Evolutionary conservation across 768 basidiomycete genomes (phyloP).

Genomic region (Chalciporus piperatus): DNA sequence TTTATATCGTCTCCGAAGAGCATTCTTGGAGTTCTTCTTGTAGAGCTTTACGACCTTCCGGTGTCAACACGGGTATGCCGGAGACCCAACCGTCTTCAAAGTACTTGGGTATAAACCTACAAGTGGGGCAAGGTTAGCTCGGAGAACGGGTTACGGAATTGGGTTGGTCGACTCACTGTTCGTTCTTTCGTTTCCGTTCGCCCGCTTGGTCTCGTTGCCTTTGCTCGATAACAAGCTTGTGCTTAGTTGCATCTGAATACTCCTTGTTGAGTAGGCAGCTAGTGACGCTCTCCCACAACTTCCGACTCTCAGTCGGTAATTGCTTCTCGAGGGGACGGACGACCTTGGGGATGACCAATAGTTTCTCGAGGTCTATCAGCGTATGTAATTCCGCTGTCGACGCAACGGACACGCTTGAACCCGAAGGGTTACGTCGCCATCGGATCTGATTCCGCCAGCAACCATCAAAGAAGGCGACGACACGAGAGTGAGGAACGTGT

Average conservation of each 20-base stretch:
- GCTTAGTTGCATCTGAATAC: slow-evolving; percentile 85
- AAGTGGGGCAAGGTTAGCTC: not conserved
- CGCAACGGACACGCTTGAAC: slow-evolving; percentile 46
- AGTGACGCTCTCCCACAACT: slow-evolving; percentile 87
- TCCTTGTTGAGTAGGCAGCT: slow-evolving; percentile 74
- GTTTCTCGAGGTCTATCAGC: slow-evolving; percentile 71
- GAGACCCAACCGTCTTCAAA: slow-evolving; percentile 68
- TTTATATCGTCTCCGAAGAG: slow-evolving; percentile 13
- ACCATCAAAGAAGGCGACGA: slow-evolving; percentile 85
- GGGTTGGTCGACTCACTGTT: slow-evolving; percentile 56
- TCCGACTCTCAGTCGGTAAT: slow-evolving; percentile 75
- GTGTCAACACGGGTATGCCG: slow-evolving; percentile 69
- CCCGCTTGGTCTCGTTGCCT: slow-evolving; percentile 85
- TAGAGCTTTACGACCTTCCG: slow-evolving; percentile 65
- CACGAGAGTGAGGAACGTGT: slow-evolving; percentile 76
- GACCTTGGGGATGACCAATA: slow-evolving; percentile 74
- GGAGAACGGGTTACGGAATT: not conserved
- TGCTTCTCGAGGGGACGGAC: slow-evolving; percentile 85
- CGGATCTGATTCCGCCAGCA: slow-evolving; percentile 82
- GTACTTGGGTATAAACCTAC: slow-evolving; percentile 69
- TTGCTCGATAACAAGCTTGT: slow-evolving; percentile 93
- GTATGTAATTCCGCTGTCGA: slow-evolving; percentile 52
- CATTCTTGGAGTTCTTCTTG: slow-evolving; percentile 59
- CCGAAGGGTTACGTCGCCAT: slow-evolving; percentile 62
- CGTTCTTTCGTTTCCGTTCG: slow-evolving; percentile 78